Evolutionary conservation across 768 basidiomycete species (phyloP).

Genomic region (Ramaria sp.): DNA sequence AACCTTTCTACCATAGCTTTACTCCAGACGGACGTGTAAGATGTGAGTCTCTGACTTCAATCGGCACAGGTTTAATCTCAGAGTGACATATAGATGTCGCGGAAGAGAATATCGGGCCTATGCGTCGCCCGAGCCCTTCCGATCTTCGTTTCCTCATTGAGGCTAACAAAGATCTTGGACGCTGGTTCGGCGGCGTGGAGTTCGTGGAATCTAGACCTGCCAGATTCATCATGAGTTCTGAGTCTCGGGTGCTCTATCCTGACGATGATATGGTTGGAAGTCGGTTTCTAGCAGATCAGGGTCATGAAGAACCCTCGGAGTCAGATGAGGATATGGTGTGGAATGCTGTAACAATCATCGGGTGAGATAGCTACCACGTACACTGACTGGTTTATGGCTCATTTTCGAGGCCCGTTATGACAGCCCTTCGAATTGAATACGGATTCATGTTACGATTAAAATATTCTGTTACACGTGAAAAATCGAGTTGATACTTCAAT

Average conservation of each 20-base stretch:
- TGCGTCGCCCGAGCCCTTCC: slow-evolving; percentile 11
- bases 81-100: slow-evolving; percentile 21
- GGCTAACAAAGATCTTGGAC: slow-evolving; percentile 18
- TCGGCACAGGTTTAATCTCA: slow-evolving; percentile 8
- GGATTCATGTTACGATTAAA: background rate
- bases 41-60: slow-evolving; percentile 22
- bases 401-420: too few relatives aligned
- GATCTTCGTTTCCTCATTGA: slow-evolving; percentile 18
- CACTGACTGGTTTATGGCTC: too few relatives aligned
- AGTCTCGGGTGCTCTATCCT: slow-evolving; percentile 32
- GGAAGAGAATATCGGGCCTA: slow-evolving; percentile 24
- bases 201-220: slow-evolving; percentile 19
- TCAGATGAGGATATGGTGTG: too few relatives aligned
- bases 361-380: background rate
- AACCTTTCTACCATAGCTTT: slow-evolving; percentile 39
- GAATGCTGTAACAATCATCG: background rate
- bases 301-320: too few relatives aligned
- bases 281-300: background rate
- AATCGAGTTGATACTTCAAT: too few relatives aligned
- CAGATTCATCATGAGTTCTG: slow-evolving; percentile 32
- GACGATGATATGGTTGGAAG: slow-evolving; percentile 33
- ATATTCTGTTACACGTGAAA: too few relatives aligned
- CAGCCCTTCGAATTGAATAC: too few relatives aligned
- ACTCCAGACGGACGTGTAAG: slow-evolving; percentile 24
- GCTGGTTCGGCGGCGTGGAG: slow-evolving; percentile 28